Base-by-base conservation (phyloP, 2,329 filamentous ascomycete genomes). In the Cercospora sojina region DNA sequence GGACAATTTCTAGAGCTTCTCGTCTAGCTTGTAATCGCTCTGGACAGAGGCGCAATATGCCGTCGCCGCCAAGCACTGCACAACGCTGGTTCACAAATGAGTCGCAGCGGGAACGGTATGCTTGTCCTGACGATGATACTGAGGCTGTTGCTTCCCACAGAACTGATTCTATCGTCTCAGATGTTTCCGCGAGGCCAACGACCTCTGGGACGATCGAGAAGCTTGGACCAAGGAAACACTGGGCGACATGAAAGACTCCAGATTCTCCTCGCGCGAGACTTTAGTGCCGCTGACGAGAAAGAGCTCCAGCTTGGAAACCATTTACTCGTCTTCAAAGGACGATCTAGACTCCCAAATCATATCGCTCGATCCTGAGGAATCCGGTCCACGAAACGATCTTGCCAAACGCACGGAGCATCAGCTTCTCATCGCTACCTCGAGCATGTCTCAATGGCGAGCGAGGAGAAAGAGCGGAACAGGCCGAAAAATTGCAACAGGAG, bases 401-500 rank as follows among this genome's bases (percentile, higher is more conserved):
- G 35, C 35, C 35, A 38, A 38, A n/a, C 35, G 35, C 35, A n/a
- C 49, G 18, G 49, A 53, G 49, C 49, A 53, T 7, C 49, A 29
- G 27, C 49, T 53, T 23, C 49, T 31, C 18, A 23, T 27, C 60
- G 49, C 57, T 25, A 59, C 29, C 20, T 35, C 29, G n/a, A 41
- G 23, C 57, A 18, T 41, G 20, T 23, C 20, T 53, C 49, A 29
- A 23, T 53, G 49, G 49, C 49, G 49, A 7, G 20, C 49, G 49
- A 53, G 49, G 20, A 23, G 49, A 10, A 53, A 29, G 18, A 53
- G 57, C 20, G n/a, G 29, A 10, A 38, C 29, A 59, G n/a, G 57
- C 31, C 47, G 61, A 25, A 64, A 67, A 32, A 27, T 41, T 16
- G 62, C 38, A 9, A 53, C 57, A 31, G 62, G 18, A 10, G 20